Evolutionary conservation across 2,329 filamentous ascomycete genomes (phyloP).

Genomic region (Sarocladium oryzae): DNA sequence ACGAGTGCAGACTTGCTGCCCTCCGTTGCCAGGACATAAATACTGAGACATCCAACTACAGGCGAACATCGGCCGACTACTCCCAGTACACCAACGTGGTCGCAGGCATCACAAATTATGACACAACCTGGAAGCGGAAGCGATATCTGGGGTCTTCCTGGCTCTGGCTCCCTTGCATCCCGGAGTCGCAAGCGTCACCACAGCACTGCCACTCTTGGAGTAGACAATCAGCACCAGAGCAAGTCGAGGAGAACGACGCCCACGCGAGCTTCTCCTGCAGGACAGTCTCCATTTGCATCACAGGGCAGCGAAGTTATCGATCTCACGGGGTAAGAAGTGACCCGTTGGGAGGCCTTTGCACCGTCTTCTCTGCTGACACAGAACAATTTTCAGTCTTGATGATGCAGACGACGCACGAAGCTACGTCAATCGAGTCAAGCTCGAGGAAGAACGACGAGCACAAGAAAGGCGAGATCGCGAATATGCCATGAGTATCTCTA

Average conservation of each 20-base stretch:
- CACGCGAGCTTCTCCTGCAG: not conserved
- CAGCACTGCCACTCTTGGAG: slow-evolving; percentile 14
- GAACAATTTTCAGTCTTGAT: not conserved
- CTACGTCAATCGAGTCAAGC: slow-evolving; percentile 15
- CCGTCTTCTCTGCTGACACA: not conserved
- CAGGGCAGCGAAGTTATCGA: slow-evolving; percentile 29
- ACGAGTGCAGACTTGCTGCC: not conserved
- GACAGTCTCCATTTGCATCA: slow-evolving; percentile 1
- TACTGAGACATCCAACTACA: not conserved
- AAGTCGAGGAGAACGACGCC: slow-evolving; percentile 29
- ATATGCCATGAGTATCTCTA: slow-evolving; percentile 22
- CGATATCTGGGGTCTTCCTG: not conserved
- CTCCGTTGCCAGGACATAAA: no score
- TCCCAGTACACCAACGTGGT: not conserved
- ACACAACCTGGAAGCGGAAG: not conserved
- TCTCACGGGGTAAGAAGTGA: slow-evolving; percentile 33
- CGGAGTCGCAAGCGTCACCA: slow-evolving; percentile 24
- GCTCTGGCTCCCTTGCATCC: not conserved
- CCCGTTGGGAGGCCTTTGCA: no score
- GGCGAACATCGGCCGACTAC: not conserved
- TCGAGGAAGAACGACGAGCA: not conserved
- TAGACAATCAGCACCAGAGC: slow-evolving; percentile 9
- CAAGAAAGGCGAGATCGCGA: slow-evolving; percentile 22
- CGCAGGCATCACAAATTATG: not conserved
- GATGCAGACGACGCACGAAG: not conserved